Conservation (phyloP, 192 early-diverging fungal species). For the Mortierella hygrophila region DNA sequence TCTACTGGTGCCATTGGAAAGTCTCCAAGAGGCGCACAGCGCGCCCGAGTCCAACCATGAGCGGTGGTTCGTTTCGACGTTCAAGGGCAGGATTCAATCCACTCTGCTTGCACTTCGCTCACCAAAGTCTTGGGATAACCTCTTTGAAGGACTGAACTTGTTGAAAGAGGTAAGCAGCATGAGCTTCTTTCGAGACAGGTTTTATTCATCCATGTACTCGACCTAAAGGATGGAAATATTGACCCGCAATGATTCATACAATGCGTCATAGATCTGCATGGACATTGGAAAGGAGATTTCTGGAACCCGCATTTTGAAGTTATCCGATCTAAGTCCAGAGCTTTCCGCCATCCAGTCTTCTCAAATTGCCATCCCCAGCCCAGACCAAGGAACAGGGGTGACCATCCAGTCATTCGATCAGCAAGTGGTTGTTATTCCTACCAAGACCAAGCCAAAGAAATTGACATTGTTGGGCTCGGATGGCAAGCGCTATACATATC, state of each 20-base stretch:
- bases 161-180: constrained; percentile 67
- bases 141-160: constrained; percentile 67
- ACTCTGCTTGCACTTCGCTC: constrained; percentile 63
- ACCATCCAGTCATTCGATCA: constrained; percentile 68
- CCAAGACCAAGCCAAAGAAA: constrained; percentile 96
- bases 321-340: constrained; percentile 72
- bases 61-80: constrained; percentile 71
- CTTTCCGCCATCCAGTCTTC: constrained; percentile 62
- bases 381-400: constrained; percentile 43
- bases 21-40: constrained; percentile 58
- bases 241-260: constrained; percentile 1
- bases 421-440: constrained; percentile 72
- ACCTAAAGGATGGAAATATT: not conserved
- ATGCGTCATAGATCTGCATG: constrained; percentile 61
- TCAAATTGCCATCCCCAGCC: constrained; percentile 69
- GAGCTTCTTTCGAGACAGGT: not conserved
- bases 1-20: constrained; percentile 67
- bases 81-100: constrained; percentile 64
- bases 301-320: constrained; percentile 64
- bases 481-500: constrained; percentile 73
- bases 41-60: constrained; percentile 68
- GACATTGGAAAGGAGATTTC: constrained; percentile 69
- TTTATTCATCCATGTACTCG: no score
- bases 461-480: constrained; percentile 71
- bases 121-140: constrained; percentile 56